These are phyloP conservation scores for Geranomyces michiganensis DNA, from an alignment of 192 early-diverging fungal genomes.

Conservation along the genomic window DNA sequence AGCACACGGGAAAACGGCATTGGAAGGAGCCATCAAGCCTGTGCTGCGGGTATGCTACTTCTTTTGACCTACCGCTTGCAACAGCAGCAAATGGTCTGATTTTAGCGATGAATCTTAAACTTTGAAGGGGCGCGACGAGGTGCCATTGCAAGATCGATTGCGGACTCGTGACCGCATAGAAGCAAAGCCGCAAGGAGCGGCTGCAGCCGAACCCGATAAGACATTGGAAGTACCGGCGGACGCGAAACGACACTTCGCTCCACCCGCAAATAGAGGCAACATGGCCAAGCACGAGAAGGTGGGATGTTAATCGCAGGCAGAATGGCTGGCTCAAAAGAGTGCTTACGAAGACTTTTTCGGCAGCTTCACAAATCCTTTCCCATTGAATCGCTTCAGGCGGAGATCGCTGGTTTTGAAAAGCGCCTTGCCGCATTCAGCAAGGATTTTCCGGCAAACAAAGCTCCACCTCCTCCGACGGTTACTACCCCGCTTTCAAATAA, in stretches of 20 bases:
- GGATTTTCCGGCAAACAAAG: conserved; percentile 9
- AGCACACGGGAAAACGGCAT: neutral
- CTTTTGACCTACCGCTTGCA: too few relatives aligned
- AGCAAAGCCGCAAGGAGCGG: too few relatives aligned
- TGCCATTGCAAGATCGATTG: neutral
- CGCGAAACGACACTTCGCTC: conserved; percentile 14
- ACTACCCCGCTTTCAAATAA: neutral
- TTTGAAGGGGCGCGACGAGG: neutral
- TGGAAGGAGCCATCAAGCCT: too few relatives aligned
- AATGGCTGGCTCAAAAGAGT: too few relatives aligned
- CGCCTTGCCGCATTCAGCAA: conserved; percentile 23
- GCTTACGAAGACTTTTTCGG: neutral
- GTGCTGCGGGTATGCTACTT: too few relatives aligned
- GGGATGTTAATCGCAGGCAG: neutral
- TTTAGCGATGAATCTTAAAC: neutral
- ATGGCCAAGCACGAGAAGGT: neutral
- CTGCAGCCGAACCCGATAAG: conserved; percentile 15
- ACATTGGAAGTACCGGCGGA: conserved; percentile 30
- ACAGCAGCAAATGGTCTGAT: too few relatives aligned
- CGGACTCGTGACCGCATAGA: neutral
- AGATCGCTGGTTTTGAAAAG: conserved; percentile 40
- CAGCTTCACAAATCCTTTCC: neutral
- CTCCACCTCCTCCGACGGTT: neutral
- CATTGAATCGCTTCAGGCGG: conserved; percentile 13
- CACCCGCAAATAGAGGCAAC: neutral